Evolutionary conservation across 1,284 basidiomycete species (phyloP), one percentile per base, ranked within the genome.

Genomic region (Leccinum subfulvum): DNA sequence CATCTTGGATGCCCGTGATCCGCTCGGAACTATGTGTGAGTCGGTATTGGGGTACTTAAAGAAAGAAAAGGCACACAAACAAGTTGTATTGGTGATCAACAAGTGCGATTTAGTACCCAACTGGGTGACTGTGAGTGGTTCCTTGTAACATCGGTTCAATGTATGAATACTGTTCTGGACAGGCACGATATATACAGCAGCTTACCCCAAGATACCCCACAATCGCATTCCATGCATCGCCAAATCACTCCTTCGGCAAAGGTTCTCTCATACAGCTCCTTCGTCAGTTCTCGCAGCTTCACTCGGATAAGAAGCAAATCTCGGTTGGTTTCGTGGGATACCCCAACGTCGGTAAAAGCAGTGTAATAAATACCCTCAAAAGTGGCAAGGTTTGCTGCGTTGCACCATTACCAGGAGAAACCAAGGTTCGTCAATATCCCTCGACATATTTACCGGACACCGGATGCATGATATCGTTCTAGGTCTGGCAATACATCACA

Each of bases 401-500:
- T 59, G 97, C 97, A 16, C 97, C 97, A 11, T 88, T 99, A 33
- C 97, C 97, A 8, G 97, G 97, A 70, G 97, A 99, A 83, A 99
- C 97, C 59, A 99, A 99, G 81, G 91, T 89, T 64, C 59, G 78
- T 70, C 49, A 49, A 30, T 26, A 30, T 14, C 37, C 47, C 59
- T 51, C 53, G 35, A 52, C 33, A 56, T 13, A 35, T 62, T 53
- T 44, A 21, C 4, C 14, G 33, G 58, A 47, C 30, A 44, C n/a
- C 18, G 62, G 62, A 67, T 55, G 28, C 26, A 57, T 70, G 33
- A 44, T 26, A 57, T 39, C 47, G 39, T 52, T 33, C 28, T 61
- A 91, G 89, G 95, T 99, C 68, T 99, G 97, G 97, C 97, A 99
- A 85, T 99, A 99, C 79, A 97, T 99, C 78, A 94, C 95, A 28